A percentile compares a stretch with the other conserved stretches of the same genome.
These are phyloP conservation scores for Acanthochlamys bracteata DNA, from an alignment of 106 monocot species.

Conservation along the genomic window DNA sequence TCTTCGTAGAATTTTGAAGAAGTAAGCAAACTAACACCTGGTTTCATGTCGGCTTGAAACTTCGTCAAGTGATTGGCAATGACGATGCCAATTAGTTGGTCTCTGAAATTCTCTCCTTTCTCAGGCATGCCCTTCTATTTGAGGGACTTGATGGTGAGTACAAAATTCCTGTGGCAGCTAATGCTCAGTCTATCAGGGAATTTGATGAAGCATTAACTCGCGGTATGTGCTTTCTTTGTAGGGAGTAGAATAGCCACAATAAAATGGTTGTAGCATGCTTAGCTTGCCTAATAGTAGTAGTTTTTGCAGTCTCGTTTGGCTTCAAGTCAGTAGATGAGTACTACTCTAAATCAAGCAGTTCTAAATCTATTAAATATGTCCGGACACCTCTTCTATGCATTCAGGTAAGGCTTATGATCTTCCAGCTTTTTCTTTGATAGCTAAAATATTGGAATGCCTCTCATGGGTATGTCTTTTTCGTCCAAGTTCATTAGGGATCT, in stretches of 20 bases:
- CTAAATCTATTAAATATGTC: slow-evolving; percentile 55
- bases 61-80: background rate
- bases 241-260: no score
- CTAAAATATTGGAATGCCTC: background rate
- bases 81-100: no score
- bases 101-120: slow-evolving; percentile 1
- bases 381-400: slow-evolving; percentile 81
- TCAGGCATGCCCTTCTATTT: slow-evolving; percentile 81
- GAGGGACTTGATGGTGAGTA: slow-evolving; percentile 76
- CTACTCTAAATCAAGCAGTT: slow-evolving; percentile 85
- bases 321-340: slow-evolving; percentile 96
- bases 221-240: slow-evolving; percentile 24
- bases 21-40: no score
- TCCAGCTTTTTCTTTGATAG: background rate
- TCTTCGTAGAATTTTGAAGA: slow-evolving; percentile 67
- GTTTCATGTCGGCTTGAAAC: background rate
- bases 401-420: slow-evolving; percentile 46
- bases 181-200: slow-evolving; percentile 76
- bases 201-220: slow-evolving; percentile 94
- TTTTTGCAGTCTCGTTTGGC: slow-evolving; percentile 78
- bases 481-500: background rate
- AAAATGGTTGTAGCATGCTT: background rate
- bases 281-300: background rate
- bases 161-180: slow-evolving; percentile 68
- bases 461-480: background rate